Base-by-base conservation (phyloP, 2,329 filamentous ascomycete genomes). In the Podosphaera leucotricha region DNA sequence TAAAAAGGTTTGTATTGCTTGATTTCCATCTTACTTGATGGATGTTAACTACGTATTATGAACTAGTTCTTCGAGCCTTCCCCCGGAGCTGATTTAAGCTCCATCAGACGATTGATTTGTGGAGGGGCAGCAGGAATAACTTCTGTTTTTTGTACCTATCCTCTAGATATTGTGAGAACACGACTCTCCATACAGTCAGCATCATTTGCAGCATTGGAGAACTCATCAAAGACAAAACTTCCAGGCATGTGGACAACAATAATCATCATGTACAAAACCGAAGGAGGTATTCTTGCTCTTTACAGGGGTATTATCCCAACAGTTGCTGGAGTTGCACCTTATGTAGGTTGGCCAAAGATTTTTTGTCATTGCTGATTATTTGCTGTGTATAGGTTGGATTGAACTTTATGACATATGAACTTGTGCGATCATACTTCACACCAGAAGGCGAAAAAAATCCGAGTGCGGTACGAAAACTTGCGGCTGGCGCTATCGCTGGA, bases 381-480 rank as follows among this genome's bases (percentile, higher is more conserved):
- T 16, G 18, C n/a, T 13, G 2, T n/a, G 8, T 26, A 18, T 40
- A 85, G 78, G 80, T 98, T 48, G 90, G 90, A 35, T 67, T 98
- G 44, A 98, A 98, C 61, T 98, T 98, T 61, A 95, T 95, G 85
- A 84, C 83, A 5, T 98, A 98, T 62, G 90, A 98, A 61, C 79
- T 79, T 41, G 78, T 86, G 46, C 77, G 90, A 48, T 75, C 77
- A 55, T 77, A 79, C 52, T 68, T 98, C 52, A 98, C 90, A 0
- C 79, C 77, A 1, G 83, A 92, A 43, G 90, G 90, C 38, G 77
- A 93, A 49, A 72, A 80, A 56, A 83, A 92, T 52, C 90, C 90
- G 0, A 75, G 67, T 48, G 72, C 83, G 1, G 60, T 73, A 44
- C 76, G 87, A 44, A 98, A 95, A 59, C 68, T 98, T 37, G 70